Base-by-base conservation (phyloP, 116 monocot genomes). In the Iris pallida region DNA sequence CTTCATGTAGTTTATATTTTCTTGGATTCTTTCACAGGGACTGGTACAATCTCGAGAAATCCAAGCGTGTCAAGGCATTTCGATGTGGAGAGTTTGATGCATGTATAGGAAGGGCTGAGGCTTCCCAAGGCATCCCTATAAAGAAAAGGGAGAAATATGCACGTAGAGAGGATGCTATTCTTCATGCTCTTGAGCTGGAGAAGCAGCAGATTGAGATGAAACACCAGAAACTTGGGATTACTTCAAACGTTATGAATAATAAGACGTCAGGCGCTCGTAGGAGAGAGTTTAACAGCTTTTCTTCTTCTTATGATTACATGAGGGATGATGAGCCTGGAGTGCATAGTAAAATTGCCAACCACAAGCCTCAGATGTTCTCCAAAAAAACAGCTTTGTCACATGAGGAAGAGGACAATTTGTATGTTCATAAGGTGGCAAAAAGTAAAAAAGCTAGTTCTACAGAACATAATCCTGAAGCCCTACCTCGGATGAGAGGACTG, bases 1-100 rank as follows among this genome's bases (percentile, higher is more conserved):
- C 19, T 67, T 30, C 30, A 30, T 30, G 30, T 30, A 30, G 30
- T 30, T 30, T 30, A 30, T 30, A 30, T 30, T 30, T 30, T 30
- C 30, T 30, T 30, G 30, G 30, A 30, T 7, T 16, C 41, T 30
- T 63, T 47, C 61, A 20, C 79, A 94, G 94, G 63, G 94, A 94
- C 47, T 94, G 90, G 90, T 94, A 94, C 61, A 94, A 94, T 69
- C 66, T 94, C 18, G 94, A 94, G 74, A 94, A 94, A 66, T 94
- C 94, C 12, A 94, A 94, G 64, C 84, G 94, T 49, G 90, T 94
- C 0, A 90, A 94, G 48, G 77, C 90, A 54, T 94, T 94, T 75
- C 77, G 94, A 46, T 94, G 94, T 77, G 90, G 90, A 19, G 90
- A 94, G 70, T 94, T 94, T 75, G 87, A 90, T 79, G 78, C 82